These are phyloP conservation scores for Microsporum ferrugineum DNA, from an alignment of 2,329 filamentous ascomycete species.

Conservation along the genomic window DNA sequence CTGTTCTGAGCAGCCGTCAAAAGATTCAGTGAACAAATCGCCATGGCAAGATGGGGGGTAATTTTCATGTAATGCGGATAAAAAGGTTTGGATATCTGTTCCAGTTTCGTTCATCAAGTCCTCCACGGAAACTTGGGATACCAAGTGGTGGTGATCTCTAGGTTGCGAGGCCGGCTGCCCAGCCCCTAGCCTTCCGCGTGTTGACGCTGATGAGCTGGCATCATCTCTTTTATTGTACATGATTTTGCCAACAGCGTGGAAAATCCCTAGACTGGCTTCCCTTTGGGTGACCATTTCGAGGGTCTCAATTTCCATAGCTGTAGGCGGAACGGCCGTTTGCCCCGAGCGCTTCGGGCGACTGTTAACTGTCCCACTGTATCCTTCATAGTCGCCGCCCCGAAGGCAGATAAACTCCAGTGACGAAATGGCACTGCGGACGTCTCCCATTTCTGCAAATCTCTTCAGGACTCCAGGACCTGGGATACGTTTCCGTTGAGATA, in stretches of 20 bases:
- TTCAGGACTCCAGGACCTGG: slow-evolving; percentile 71
- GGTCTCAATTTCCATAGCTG: slow-evolving; percentile 65
- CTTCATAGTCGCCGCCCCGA: slow-evolving; percentile 60
- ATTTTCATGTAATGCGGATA: slow-evolving; percentile 86
- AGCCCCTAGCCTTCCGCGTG: slow-evolving; percentile 22
- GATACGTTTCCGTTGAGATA: slow-evolving; percentile 56
- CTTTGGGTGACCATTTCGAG: slow-evolving; percentile 72
- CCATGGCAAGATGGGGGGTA: slow-evolving; percentile 69
- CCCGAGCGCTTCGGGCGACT: slow-evolving; percentile 54
- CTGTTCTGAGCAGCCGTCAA: slow-evolving; percentile 75
- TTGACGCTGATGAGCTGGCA: slow-evolving; percentile 22
- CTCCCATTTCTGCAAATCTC: slow-evolving; percentile 71
- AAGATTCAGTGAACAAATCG: slow-evolving; percentile 58
- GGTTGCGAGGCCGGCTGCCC: slow-evolving; percentile 52
- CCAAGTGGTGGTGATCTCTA: slow-evolving; percentile 46
- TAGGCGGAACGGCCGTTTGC: slow-evolving; percentile 43
- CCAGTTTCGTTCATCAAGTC: slow-evolving; percentile 84
- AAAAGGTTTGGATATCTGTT: slow-evolving; percentile 81
- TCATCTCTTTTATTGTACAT: slow-evolving; percentile 82
- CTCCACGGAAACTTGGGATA: slow-evolving; percentile 57
- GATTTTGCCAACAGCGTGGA: slow-evolving; percentile 91
- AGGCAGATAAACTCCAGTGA: slow-evolving; percentile 86
- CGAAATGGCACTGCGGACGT: slow-evolving; percentile 84
- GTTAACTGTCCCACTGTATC: slow-evolving; percentile 63
- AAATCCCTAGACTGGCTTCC: slow-evolving; percentile 83